phyloP scores from a whole-genome alignment of 192 early-diverging fungal species.

The Martensiomyces pterosporus region DNA sequence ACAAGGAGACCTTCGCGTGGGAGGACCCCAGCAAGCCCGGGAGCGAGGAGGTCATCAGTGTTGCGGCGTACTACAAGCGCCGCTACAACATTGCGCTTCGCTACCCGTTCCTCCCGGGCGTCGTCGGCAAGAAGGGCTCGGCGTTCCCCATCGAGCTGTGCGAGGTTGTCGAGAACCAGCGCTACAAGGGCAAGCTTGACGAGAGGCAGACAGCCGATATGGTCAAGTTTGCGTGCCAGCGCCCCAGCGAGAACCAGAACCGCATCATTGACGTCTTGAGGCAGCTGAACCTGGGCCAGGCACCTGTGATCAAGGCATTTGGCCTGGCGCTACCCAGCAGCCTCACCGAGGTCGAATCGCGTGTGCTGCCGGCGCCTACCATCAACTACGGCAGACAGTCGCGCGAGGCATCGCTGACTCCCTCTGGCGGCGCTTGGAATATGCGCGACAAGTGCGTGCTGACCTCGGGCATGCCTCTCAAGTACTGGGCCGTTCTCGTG shows the following conservation, averaged over 20 bases:
- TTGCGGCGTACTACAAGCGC: conserved; percentile 73
- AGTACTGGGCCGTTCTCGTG: conserved; percentile 79
- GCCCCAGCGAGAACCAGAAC: conserved; percentile 75
- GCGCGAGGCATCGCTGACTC: conserved; percentile 48
- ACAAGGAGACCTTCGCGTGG: conserved; percentile 67
- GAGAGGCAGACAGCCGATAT: conserved; percentile 89
- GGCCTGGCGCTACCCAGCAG: conserved; percentile 62
- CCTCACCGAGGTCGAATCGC: conserved; percentile 68
- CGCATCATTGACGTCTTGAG: conserved; percentile 72
- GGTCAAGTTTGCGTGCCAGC: conserved; percentile 89
- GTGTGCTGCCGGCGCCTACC: conserved; percentile 73
- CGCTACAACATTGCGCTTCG: conserved; percentile 67
- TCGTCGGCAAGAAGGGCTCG: conserved; percentile 66
- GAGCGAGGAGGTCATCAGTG: conserved; percentile 54
- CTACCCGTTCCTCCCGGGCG: conserved; percentile 79
- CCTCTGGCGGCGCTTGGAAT: conserved; percentile 83
- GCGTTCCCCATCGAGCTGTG: conserved; percentile 91
- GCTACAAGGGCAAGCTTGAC: conserved; percentile 76
- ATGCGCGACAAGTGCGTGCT: conserved; percentile 75
- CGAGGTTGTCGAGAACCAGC: conserved; percentile 75
- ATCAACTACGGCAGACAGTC: conserved; percentile 61
- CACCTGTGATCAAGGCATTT: conserved; percentile 75
- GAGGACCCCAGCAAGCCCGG: conserved; percentile 44
- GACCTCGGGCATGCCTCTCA: conserved; percentile 61
- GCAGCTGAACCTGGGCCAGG: conserved; percentile 60